A percentile compares a stretch with the other conserved stretches of the same genome.
phyloP scores from a whole-genome alignment of 2,329 filamentous ascomycete species.

The Talaromyces sp. region DNA sequence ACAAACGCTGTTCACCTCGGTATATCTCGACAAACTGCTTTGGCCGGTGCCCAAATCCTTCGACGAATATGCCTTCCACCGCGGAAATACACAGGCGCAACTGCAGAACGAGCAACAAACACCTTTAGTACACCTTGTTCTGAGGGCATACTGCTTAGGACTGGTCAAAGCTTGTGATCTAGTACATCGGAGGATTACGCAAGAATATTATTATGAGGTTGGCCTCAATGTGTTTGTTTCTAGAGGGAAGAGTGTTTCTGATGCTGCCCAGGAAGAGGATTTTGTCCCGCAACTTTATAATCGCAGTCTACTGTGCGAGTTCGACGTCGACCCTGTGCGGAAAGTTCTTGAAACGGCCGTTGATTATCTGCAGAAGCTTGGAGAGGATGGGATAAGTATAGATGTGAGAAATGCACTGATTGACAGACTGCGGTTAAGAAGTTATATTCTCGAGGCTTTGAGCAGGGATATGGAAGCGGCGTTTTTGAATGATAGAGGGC shows the following conservation, averaged over 20 bases:
- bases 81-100: slow-evolving; percentile 14
- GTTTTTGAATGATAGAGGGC: slow-evolving; percentile 26
- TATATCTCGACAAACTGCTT: slow-evolving; percentile 80
- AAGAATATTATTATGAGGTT: slow-evolving; percentile 89
- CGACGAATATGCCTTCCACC: slow-evolving; percentile 59
- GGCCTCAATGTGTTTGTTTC: slow-evolving; percentile 19
- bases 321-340: slow-evolving; percentile 55
- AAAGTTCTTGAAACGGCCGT: slow-evolving; percentile 52
- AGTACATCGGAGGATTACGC: slow-evolving; percentile 69
- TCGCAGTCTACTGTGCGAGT: slow-evolving; percentile 64
- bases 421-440: slow-evolving; percentile 61
- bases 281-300: slow-evolving; percentile 91
- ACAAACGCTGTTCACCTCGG: slow-evolving; percentile 87
- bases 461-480: slow-evolving; percentile 31
- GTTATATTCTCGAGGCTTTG: slow-evolving; percentile 42
- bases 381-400: slow-evolving; percentile 28
- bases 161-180: slow-evolving; percentile 76
- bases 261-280: slow-evolving; percentile 70
- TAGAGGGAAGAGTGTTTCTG: slow-evolving; percentile 14
- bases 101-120: slow-evolving; percentile 22
- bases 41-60: slow-evolving; percentile 62
- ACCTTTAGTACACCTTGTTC: slow-evolving; percentile 55
- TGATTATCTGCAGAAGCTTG: slow-evolving; percentile 43
- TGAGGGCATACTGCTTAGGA: slow-evolving; percentile 81
- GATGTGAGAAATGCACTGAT: slow-evolving; percentile 53